These are phyloP conservation scores for Cercophora sp. DNA, from an alignment of 495 filamentous ascomycete species.

Conservation along the genomic window DNA sequence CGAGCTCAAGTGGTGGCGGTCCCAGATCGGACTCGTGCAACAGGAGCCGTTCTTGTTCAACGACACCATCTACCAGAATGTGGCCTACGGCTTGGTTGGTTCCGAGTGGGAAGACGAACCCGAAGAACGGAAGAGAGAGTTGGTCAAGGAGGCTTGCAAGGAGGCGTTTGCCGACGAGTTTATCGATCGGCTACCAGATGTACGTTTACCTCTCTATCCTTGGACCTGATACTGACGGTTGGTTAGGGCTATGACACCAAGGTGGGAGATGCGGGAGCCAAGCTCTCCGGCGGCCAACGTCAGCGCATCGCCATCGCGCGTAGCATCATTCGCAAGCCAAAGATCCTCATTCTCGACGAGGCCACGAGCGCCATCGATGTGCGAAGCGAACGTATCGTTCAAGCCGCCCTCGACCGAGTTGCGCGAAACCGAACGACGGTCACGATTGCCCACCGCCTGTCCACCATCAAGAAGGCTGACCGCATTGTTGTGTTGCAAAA, in stretches of 20 bases:
- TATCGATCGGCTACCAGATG: constrained; percentile 54
- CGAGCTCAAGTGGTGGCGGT: constrained; percentile 60
- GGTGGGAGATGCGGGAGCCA: constrained; percentile 55
- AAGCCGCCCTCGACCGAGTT: constrained; percentile 51
- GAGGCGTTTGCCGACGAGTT: constrained; percentile 61
- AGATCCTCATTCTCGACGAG: constrained; percentile 81
- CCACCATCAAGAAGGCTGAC: constrained; percentile 60
- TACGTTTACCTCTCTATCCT: constrained; percentile 18
- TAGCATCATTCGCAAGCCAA: constrained; percentile 69
- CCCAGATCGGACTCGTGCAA: constrained; percentile 62
- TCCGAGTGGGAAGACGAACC: constrained; percentile 54
- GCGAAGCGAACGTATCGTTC: constrained; percentile 54
- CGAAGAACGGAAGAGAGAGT: constrained; percentile 45
- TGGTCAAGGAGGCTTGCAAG: constrained; percentile 58
- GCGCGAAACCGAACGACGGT: constrained; percentile 55
- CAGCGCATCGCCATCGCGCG: constrained; percentile 67
- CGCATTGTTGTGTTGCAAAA: constrained; percentile 59
- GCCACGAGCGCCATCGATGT: constrained; percentile 68
- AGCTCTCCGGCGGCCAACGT: constrained; percentile 56
- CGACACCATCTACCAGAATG: constrained; percentile 62
- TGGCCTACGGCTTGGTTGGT: constrained; percentile 61
- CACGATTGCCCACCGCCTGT: constrained; percentile 60
- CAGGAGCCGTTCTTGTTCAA: constrained; percentile 72
- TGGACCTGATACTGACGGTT: neutral
- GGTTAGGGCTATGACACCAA: constrained; percentile 59